Conservation (phyloP, 2,329 filamentous ascomycete genomes). For the Cadophora malorum region DNA sequence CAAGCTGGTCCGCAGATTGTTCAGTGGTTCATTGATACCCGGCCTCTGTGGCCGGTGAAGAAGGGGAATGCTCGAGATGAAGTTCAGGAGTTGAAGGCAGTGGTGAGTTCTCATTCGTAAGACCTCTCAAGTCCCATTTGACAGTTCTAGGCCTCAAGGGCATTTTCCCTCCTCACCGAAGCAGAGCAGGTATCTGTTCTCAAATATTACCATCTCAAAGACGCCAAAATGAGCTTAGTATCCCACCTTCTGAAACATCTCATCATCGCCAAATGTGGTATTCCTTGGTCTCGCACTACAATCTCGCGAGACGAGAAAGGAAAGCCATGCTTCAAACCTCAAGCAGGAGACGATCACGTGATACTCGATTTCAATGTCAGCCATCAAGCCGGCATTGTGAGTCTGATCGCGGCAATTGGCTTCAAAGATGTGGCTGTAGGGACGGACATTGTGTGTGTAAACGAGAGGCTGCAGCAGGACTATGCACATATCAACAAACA, state of each 20-base stretch:
- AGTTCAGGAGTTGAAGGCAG: constrained; percentile 46
- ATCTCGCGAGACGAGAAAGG: constrained; percentile 60
- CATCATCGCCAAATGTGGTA: constrained; percentile 63
- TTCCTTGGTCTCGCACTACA: constrained; percentile 65
- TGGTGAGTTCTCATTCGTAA: constrained; percentile 33
- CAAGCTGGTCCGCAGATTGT: constrained; percentile 48
- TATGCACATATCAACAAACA: constrained; percentile 59
- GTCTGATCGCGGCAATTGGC: constrained; percentile 59
- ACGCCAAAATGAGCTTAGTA: constrained; percentile 76
- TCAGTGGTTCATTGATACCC: constrained; percentile 69
- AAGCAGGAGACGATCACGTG: constrained; percentile 13
- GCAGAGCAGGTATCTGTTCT: constrained; percentile 64
- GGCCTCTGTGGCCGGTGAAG: constrained; percentile 59
- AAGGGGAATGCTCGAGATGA: constrained; percentile 46
- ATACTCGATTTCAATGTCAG: constrained; percentile 73
- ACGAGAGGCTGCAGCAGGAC: constrained; percentile 71
- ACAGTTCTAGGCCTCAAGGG: constrained; percentile 55
- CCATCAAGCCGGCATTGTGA: constrained; percentile 79
- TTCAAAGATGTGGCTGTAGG: constrained; percentile 60
- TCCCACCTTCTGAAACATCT: constrained; percentile 78
- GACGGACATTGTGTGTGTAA: constrained; percentile 77
- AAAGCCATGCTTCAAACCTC: constrained; percentile 51
- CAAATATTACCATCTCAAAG: constrained; percentile 69
- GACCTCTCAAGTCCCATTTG: background rate
- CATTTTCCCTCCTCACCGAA: constrained; percentile 57